A percentile compares a stretch with the other conserved stretches of the same genome.
Evolutionary conservation across 768 basidiomycete species (phyloP).

Genomic region (Pleurotus tuber-regium): DNA sequence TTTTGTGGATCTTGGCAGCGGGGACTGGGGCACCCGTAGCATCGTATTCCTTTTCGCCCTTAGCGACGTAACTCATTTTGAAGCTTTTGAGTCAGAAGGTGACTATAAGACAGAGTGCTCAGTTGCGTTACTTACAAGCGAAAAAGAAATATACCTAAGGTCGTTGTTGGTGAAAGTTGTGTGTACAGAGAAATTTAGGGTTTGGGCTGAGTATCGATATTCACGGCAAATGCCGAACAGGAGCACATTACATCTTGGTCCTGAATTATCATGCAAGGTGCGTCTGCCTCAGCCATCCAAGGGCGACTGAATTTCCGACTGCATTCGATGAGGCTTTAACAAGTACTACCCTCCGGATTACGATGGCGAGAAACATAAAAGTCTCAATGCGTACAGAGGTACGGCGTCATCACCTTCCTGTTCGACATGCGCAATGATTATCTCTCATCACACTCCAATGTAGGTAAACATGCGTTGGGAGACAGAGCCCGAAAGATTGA

Average conservation of each 20-base stretch:
- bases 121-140: too few species aligned
- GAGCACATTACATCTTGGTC: background rate
- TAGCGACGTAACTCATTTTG: slow-evolving; percentile 98
- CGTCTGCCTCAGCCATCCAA: background rate
- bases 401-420: slow-evolving; percentile 14
- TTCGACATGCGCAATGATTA: background rate
- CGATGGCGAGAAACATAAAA: slow-evolving; percentile 46
- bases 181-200: slow-evolving; percentile 10
- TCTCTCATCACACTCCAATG: slow-evolving; percentile 10
- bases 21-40: slow-evolving; percentile 84
- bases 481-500: slow-evolving; percentile 94
- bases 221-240: slow-evolving; percentile 6
- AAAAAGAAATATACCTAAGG: slow-evolving; percentile 14
- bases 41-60: slow-evolving; percentile 97
- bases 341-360: slow-evolving; percentile 54
- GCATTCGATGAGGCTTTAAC: slow-evolving; percentile 37
- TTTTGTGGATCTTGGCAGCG: slow-evolving; percentile 95
- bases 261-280: slow-evolving; percentile 15
- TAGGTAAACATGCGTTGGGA: slow-evolving; percentile 92
- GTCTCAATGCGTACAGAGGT: slow-evolving; percentile 75
- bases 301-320: background rate
- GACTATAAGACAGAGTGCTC: slow-evolving; percentile 53
- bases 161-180: slow-evolving; percentile 10
- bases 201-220: background rate
- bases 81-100: slow-evolving; percentile 71